These are phyloP conservation scores for Cutaneotrichosporon sp. DNA, from an alignment of 1,284 basidiomycete species.

Conservation along the genomic window DNA sequence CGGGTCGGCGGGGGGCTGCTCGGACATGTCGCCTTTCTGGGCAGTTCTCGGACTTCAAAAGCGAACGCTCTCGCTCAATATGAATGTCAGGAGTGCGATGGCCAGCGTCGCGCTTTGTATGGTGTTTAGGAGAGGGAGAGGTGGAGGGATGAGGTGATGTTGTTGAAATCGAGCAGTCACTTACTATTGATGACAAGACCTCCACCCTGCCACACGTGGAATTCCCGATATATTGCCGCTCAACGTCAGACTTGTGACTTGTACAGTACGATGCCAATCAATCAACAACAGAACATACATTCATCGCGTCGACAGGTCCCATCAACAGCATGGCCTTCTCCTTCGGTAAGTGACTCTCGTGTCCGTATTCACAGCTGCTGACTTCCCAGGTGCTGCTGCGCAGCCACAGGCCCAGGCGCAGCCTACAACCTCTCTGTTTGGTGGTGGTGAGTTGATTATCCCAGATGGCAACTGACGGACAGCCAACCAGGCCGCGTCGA, in stretches of 20 bases:
- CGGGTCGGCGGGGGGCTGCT: conserved; percentile 8
- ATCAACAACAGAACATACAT: conserved; percentile 6
- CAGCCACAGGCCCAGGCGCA: conserved; percentile 21
- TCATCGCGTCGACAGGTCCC: conserved; percentile 8
- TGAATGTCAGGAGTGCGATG: background rate
- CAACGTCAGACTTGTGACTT: conserved; percentile 7
- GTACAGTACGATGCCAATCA: background rate
- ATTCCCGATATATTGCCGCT: conserved; percentile 14
- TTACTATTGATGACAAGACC: background rate
- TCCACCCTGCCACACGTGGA: conserved; percentile 17
- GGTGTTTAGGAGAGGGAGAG: background rate
- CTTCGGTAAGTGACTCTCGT: conserved; percentile 23
- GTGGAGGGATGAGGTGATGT: conserved; percentile 1
- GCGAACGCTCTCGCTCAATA: background rate
- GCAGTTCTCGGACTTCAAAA: background rate
- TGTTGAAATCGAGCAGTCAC: conserved; percentile 1
- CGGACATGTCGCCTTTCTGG: conserved; percentile 16
- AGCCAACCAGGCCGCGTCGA: conserved; percentile 20
- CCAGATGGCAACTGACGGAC: conserved; percentile 11
- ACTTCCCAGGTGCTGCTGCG: conserved; percentile 14
- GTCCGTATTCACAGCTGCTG: background rate
- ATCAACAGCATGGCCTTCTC: conserved; percentile 31
- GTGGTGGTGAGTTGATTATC: conserved; percentile 17
- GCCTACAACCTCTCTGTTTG: conserved; percentile 23
- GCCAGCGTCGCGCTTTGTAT: background rate